Conservation (phyloP, 805 yeast genomes). For the Hanseniaspora valbyensis region DNA sequence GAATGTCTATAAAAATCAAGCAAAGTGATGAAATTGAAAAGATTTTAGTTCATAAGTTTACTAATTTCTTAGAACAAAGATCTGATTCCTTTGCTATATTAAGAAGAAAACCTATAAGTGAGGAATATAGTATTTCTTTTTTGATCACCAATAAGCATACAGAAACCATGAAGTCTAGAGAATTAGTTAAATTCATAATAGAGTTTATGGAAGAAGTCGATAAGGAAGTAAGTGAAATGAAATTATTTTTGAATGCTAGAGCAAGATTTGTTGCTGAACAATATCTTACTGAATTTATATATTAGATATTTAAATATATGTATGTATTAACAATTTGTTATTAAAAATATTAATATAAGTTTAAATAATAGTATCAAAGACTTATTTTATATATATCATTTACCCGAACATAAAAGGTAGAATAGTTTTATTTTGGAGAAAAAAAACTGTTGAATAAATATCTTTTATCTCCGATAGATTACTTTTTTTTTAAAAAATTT, state of each 20-base stretch:
- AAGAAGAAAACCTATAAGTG: slow-evolving; percentile 81
- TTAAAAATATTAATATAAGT: no score
- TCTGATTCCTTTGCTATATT: slow-evolving; percentile 89
- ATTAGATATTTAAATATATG: slow-evolving; percentile 17
- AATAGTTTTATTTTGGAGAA: no score
- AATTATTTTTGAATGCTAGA: slow-evolving; percentile 88
- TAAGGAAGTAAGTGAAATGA: slow-evolving; percentile 97
- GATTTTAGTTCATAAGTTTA: slow-evolving; percentile 86
- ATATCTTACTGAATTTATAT: slow-evolving; percentile 80
- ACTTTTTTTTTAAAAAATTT: no score
- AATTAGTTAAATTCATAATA: slow-evolving; percentile 89
- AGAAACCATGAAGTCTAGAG: slow-evolving; percentile 88
- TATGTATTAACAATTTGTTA: no score
- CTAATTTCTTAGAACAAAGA: slow-evolving; percentile 85
- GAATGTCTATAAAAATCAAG: slow-evolving; percentile 84
- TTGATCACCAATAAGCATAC: slow-evolving; percentile 89
- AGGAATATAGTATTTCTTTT: slow-evolving; percentile 78
- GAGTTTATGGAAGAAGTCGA: slow-evolving; percentile 99
- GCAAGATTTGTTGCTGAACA: slow-evolving; percentile 98
- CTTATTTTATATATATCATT: no score
- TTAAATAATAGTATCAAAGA: no score
- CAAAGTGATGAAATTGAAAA: slow-evolving; percentile 97
- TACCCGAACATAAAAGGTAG: no score
- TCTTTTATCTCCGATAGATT: no score
- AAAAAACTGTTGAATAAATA: no score